These are phyloP conservation scores for Boletales sp. DNA, from an alignment of 768 basidiomycete species.

Conservation along the genomic window DNA sequence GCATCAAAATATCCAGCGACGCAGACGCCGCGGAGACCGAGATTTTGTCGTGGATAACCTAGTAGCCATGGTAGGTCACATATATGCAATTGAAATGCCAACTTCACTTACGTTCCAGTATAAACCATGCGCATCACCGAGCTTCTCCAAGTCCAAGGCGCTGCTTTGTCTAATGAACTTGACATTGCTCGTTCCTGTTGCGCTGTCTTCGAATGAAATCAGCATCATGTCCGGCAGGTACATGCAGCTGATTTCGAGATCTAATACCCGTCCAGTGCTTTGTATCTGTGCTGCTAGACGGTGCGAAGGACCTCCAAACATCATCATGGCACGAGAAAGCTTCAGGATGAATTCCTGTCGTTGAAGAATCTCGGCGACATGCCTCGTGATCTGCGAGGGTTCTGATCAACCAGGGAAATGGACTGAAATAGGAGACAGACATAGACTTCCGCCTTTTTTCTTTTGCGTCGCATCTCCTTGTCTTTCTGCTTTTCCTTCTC, in stretches of 20 bases:
- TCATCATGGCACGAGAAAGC: conserved; percentile 83
- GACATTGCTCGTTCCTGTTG: conserved; percentile 77
- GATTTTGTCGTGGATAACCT: conserved; percentile 83
- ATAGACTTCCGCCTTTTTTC: conserved; percentile 74
- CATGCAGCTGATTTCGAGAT: conserved; percentile 68
- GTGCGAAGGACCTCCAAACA: conserved; percentile 82
- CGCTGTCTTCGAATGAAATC: conserved; percentile 76
- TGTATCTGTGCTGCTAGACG: conserved; percentile 79
- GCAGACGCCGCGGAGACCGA: conserved; percentile 70
- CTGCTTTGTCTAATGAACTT: conserved; percentile 74
- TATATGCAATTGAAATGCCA: background rate
- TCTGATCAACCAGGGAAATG: background rate
- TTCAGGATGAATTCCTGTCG: conserved; percentile 85
- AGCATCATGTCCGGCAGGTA: conserved; percentile 76
- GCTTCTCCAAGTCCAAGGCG: conserved; percentile 72
- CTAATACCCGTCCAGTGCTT: conserved; percentile 74
- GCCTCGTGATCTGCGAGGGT: conserved; percentile 62
- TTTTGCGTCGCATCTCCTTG: conserved; percentile 46
- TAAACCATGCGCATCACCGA: conserved; percentile 62
- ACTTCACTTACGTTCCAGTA: conserved; percentile 62
- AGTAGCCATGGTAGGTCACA: conserved; percentile 1
- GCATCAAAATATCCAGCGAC: conserved; percentile 73
- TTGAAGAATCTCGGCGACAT: conserved; percentile 77
- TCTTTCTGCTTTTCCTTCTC: conserved; percentile 31
- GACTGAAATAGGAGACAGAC: conserved; percentile 39